Base-by-base conservation (phyloP, 371 early-diverging fungal genomes). In the Syncephalastrum sp. region DNA sequence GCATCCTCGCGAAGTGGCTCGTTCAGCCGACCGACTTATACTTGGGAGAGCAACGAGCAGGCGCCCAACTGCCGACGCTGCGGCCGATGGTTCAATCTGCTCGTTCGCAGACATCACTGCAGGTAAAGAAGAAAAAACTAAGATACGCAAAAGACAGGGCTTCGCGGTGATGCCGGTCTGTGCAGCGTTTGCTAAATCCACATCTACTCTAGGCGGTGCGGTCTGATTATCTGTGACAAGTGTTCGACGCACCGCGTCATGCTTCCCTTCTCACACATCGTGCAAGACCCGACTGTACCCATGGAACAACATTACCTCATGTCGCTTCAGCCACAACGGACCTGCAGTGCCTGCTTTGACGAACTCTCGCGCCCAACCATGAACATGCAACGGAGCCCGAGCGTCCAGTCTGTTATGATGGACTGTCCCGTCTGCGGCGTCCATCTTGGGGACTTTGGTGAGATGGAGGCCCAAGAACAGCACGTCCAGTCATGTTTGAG, bases 51-150 rank as follows among this genome's bases (percentile, higher is more conserved):
- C 7, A 59, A 59, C 44, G 59, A 59, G 25, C 59, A 59, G 48
- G 88, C 84, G 0, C 67, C 67, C 1, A 70, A 74, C 6, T 93
- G 93, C 64, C 72, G 81, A 50, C 75, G 77, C 15, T 92, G 92
- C 55, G 63, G 67, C n/a, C 72, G 83, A 47, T 76, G 79, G 57
- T 92, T 93, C 60, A 83, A 77, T 1, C 67, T 83, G 21, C 60
- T 77, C 25, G 56, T 90, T 6, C 75, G 93, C 53, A 82, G 91
- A 50, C 93, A 92, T 61, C 93, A 92, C 65, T 92, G 93, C 64
- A 83, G 59, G 59, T 59, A 47, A 10, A 27, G 23, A 50, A 25
- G 10, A 7, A 12, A 21, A 21, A 21, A 21, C 2, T 0, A 2
- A 21, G 0, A 21, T 21, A 21, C 21, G 21, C 21, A 21, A 21